Evolutionary conservation across 306 rosid genomes (phyloP), one percentile per base, ranked within the genome.

Genomic region (Prosopis cineraria): DNA sequence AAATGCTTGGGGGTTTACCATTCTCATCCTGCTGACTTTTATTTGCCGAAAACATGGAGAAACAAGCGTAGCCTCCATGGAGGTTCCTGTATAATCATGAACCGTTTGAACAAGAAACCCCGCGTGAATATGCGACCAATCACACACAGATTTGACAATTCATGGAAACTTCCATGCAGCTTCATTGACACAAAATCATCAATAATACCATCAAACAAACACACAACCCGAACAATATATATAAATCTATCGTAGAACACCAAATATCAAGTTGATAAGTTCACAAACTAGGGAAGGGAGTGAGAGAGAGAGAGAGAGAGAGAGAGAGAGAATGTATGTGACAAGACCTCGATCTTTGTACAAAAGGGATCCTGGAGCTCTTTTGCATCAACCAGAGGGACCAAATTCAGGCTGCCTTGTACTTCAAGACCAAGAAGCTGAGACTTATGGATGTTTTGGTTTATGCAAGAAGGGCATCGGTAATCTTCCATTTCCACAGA

Each of bases 401-500:
- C 31, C 62, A 24, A 55, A 55, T 24, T 55, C 30, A 55, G 62
- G 60, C 1, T 30, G 25, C n/a, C 27, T 70, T 7, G 74, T 45
- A 29, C 53, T 70, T 22, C 60, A 45, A 27, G 74, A 70, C 1
- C 29, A 45, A 29, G 65, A 58, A 58, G 65, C 65, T 12, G 59
- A 70, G 59, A 17, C 60, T 3, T 69, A 69, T 4, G 19, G 74
- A 3, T 69, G 25, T 14, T 69, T 69, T 29, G 74, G 74, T 12
- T 40, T 44, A 6, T 44, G 58, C 16, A 69, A 69, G 39, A 69
- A 43, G 14, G 12, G 58, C 1, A 45, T 45, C 3, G 20, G 60
- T 7, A 10, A 70, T 13, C 60, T 70, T 6, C 74, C 74, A 44
- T 45, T 70, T 0, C 74, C 74, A 0, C 74, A 70, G 74, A 70